Base-by-base conservation (phyloP, 1,284 basidiomycete genomes). In the Trametes versicolor region DNA sequence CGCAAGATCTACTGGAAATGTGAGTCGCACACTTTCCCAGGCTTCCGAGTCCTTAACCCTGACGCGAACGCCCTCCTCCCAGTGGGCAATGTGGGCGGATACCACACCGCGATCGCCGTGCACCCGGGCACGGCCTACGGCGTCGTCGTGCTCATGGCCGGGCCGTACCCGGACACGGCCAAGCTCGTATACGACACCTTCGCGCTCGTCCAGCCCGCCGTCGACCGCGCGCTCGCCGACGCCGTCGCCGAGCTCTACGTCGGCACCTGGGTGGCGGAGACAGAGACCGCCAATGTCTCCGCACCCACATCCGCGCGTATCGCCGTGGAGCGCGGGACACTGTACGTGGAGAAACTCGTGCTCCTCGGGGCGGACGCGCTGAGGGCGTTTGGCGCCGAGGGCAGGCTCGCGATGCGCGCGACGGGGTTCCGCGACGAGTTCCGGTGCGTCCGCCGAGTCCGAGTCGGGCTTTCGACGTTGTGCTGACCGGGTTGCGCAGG, bases 51-150 rank as follows among this genome's bases (percentile, higher is more conserved):
- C n/a, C n/a, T n/a, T n/a, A n/a, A n/a, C n/a, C n/a, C n/a, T n/a
- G n/a, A n/a, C n/a, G n/a, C n/a, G n/a, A n/a, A n/a, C n/a, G n/a
- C n/a, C n/a, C n/a, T 37, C n/a, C n/a, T 48, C 51, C 2, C 59
- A 83, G 83, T 79, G 39, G 83, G 84, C 8, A 80, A 79, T 52
- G 69, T 84, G 23, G 74, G 74, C 0, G 80, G 80, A 2, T 81
- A 81, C 62, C 83, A 84, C 61, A 76, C 79, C 0, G 77, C 78
- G 54, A 79, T 83, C 60, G 77, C 75, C 17, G 62, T 85, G 59
- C 76, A 82, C 60, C 81, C 82, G 10, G 78, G 78, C n/a, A 78
- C 77, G 41, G 78, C 78, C 0, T 83, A 81, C 52, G 84, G 83
- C 0, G 75, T 85, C 49, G 75, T 84, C 52, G 76, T 83, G 2